Evolutionary conservation across 1,284 basidiomycete genomes (phyloP).

Genomic region (Ganoderma meredithae): DNA sequence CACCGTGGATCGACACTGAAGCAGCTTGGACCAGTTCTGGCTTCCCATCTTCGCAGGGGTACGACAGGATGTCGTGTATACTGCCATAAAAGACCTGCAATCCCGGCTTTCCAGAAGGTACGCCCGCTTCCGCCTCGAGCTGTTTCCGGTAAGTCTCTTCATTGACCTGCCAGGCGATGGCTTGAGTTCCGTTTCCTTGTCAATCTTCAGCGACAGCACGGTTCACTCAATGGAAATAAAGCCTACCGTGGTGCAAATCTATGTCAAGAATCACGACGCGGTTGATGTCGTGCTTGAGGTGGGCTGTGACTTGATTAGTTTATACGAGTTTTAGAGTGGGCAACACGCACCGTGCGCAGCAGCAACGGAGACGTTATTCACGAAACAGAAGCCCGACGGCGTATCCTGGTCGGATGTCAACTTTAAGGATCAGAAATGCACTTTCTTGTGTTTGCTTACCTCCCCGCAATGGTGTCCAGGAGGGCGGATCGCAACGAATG

Average conservation of each 20-base stretch:
- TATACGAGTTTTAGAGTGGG: background rate
- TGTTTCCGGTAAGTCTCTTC: slow-evolving; percentile 80
- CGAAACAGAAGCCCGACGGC: slow-evolving; percentile 92
- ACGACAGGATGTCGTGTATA: slow-evolving; percentile 91
- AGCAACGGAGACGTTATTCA: slow-evolving; percentile 92
- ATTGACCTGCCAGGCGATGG: slow-evolving; percentile 92
- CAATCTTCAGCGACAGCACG: slow-evolving; percentile 9
- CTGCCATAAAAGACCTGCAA: slow-evolving; percentile 88
- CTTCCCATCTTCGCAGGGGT: slow-evolving; percentile 95
- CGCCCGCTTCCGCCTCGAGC: slow-evolving; percentile 56
- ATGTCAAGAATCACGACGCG: slow-evolving; percentile 92
- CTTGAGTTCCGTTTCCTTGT: slow-evolving; percentile 91
- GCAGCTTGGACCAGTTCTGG: slow-evolving; percentile 83
- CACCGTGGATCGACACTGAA: slow-evolving; percentile 79
- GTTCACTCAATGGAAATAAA: background rate
- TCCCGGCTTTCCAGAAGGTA: slow-evolving; percentile 51
- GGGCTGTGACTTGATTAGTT: slow-evolving; percentile 55
- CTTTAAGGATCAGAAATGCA: background rate
- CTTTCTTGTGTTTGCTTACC: slow-evolving; percentile 20
- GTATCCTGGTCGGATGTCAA: slow-evolving; percentile 52
- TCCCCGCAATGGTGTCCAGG: slow-evolving; percentile 95
- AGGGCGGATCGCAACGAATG: slow-evolving; percentile 87
- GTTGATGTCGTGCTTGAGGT: slow-evolving; percentile 81
- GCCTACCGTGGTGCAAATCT: slow-evolving; percentile 87
- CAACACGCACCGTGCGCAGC: slow-evolving; percentile 81